Conservation (phyloP, 2,329 filamentous ascomycete genomes). For the Hypomyces rosellus region DNA sequence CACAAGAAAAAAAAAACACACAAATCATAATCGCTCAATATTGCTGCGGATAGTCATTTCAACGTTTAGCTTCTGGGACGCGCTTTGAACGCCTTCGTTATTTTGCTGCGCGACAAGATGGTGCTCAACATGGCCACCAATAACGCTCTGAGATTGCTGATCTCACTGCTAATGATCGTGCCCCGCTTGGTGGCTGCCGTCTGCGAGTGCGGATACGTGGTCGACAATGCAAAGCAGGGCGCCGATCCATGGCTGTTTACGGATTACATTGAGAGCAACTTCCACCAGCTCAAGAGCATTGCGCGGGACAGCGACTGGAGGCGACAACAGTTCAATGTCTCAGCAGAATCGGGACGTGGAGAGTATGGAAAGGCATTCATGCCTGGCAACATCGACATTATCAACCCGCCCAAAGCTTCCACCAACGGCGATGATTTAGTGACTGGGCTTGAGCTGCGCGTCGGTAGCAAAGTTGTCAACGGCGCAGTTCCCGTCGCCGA, state of each 20-base stretch:
- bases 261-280: conserved; percentile 66
- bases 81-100: too few species aligned
- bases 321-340: conserved; percentile 61
- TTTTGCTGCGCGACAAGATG: background rate
- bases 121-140: background rate
- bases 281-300: conserved; percentile 48
- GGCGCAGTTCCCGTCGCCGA: conserved; percentile 57
- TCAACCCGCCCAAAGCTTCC: conserved; percentile 30
- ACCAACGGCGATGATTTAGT: conserved; percentile 37
- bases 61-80: too few species aligned
- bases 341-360: conserved; percentile 51
- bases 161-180: background rate
- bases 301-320: conserved; percentile 54
- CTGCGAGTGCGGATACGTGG: conserved; percentile 70
- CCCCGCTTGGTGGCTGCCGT: conserved; percentile 1
- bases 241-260: conserved; percentile 50
- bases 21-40: too few species aligned
- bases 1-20: background rate
- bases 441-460: conserved; percentile 52
- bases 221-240: conserved; percentile 37
- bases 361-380: conserved; percentile 59
- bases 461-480: conserved; percentile 38
- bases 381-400: conserved; percentile 44
- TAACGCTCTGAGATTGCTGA: background rate
- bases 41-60: too few species aligned